Evolutionary conservation across 495 filamentous ascomycete genomes (phyloP).

Genomic region (Thermothielavioides terrestris): DNA sequence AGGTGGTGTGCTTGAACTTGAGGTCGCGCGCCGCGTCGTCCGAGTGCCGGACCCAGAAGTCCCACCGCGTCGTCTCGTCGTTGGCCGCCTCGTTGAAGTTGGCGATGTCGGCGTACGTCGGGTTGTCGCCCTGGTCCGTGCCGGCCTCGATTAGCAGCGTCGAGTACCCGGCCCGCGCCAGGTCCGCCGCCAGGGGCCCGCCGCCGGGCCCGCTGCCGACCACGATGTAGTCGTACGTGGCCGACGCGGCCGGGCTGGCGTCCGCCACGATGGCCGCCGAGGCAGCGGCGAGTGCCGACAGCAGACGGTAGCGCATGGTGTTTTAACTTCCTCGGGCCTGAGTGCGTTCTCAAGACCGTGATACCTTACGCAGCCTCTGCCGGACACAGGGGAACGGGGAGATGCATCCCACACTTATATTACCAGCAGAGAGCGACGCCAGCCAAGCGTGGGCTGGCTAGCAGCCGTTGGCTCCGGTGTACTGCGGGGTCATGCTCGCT

Average conservation of each 20-base stretch:
- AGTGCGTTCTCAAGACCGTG: no score
- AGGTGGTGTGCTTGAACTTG: conserved; percentile 38
- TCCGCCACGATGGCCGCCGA: conserved; percentile 15
- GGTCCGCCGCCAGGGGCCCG: conserved; percentile 51
- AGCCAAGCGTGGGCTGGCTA: not conserved
- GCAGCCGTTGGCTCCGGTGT: not conserved
- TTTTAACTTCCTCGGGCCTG: no score
- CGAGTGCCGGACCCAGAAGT: conserved; percentile 46
- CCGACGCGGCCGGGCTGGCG: not conserved
- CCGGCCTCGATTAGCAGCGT: conserved; percentile 58
- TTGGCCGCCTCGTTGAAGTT: conserved; percentile 39
- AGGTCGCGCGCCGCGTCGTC: conserved; percentile 33
- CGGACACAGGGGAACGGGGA: conserved; percentile 16
- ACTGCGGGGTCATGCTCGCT: not conserved
- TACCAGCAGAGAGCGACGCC: not conserved
- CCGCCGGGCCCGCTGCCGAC: conserved; percentile 60
- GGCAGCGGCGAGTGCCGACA: conserved; percentile 22
- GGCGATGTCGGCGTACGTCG: conserved; percentile 31
- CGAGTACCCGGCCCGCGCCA: conserved; percentile 51
- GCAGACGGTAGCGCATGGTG: conserved; percentile 23
- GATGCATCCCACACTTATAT: conserved; percentile 20
- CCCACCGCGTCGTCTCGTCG: conserved; percentile 41
- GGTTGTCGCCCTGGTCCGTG: conserved; percentile 48
- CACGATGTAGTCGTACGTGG: conserved; percentile 60
- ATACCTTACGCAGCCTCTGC: no score